Evolutionary conservation across 2,329 filamentous ascomycete genomes (phyloP).

Genomic region (Raffaelea albimanens): DNA sequence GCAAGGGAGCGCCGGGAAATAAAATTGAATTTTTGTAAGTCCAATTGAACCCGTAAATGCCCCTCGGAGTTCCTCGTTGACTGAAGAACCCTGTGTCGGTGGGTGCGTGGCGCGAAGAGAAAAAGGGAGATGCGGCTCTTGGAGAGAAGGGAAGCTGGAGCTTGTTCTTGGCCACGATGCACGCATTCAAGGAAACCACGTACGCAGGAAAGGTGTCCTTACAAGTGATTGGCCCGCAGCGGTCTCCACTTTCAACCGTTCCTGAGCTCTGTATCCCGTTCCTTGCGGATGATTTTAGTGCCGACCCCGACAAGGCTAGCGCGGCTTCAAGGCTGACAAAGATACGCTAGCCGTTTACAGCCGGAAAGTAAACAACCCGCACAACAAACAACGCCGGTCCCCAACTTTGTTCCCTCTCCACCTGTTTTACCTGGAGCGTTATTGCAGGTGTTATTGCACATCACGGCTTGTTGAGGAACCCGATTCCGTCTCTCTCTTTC

Average conservation of each 20-base stretch:
- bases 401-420: not conserved
- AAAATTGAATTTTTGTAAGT: no score
- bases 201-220: slow-evolving; percentile 9
- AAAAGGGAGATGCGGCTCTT: not conserved
- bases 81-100: no score
- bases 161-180: slow-evolving; percentile 1
- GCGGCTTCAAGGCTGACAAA: slow-evolving; percentile 1
- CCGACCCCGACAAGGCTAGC: slow-evolving; percentile 3
- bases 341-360: not conserved
- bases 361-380: slow-evolving; percentile 12
- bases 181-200: slow-evolving; percentile 9
- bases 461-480: not conserved
- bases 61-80: no score
- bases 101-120: not conserved
- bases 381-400: slow-evolving; percentile 5
- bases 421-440: not conserved
- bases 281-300: slow-evolving; percentile 7
- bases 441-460: not conserved
- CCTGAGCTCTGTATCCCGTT: not conserved
- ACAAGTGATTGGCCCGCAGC: slow-evolving; percentile 7
- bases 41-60: no score
- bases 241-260: not conserved
- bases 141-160: slow-evolving; percentile 3
- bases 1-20: no score
- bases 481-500: not conserved